Base-by-base conservation (phyloP, 2,329 filamentous ascomycete genomes). In the Dothistroma pini region DNA sequence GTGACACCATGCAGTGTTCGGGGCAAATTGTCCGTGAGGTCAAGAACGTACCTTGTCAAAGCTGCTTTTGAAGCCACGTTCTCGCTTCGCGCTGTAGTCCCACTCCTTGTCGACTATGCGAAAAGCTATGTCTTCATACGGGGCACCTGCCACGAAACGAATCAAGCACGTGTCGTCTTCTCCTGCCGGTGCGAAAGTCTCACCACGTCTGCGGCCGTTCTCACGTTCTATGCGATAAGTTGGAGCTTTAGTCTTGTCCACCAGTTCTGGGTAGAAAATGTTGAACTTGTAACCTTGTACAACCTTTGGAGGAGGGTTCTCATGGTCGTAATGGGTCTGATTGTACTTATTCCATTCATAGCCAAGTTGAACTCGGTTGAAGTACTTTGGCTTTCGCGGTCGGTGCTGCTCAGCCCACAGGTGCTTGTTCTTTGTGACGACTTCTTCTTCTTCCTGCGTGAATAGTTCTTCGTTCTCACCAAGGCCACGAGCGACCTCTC, bases 321-420 rank as follows among this genome's bases (percentile, higher is more conserved):
- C 93, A 75, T 97, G 91, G 75, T 97, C 95, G 78, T 99, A 99
- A 77, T 99, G 95, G 12, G 95, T 99, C 78, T 99, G 95, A 73
- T 99, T 99, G 83, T 99, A 99, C 77, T 99, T 99, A 81, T 99
- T 99, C 95, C 95, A 99, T 76, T 99, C 95, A 76, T 97, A 99
- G 57, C 95, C 95, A 90, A 97, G 97, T 76, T 96, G 93, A 52
- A 97, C 93, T 47, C 95, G 89, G 74, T 97, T 97, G 83, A 99
- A 99, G 78, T 97, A 97, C 62, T 89, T 86, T 12, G 95, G 95
- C 77, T 97, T 99, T 65, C 95, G 86, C 8, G 93, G 92, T 44
- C 89, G 86, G 75, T 96, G 89, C 76, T 93, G 92, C 72, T 87
- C 86, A 6, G 89, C 87, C 92, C 92, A 96, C 66, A 87, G 84